Conservation (phyloP, 768 basidiomycete species). For the Mrakia blollopis region DNA sequence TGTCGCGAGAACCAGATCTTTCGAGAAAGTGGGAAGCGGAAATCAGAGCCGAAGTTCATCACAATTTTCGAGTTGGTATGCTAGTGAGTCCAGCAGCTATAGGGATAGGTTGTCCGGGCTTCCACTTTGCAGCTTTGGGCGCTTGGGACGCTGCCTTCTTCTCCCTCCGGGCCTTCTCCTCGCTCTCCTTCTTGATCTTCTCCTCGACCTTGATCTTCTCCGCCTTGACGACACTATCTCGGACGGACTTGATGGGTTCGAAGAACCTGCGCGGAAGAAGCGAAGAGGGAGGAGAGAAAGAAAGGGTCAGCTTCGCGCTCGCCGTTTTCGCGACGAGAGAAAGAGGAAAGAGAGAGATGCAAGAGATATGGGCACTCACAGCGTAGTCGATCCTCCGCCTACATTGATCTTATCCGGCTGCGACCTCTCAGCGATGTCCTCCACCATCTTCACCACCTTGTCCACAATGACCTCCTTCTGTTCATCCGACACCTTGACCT, state of each 20-base stretch:
- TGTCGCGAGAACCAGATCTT: not conserved
- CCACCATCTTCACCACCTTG: not conserved
- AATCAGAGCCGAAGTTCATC: not conserved
- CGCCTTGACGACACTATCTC: not conserved
- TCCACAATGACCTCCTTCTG: not conserved
- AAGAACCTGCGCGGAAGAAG: not conserved
- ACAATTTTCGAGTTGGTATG: not conserved
- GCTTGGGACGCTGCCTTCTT: not conserved
- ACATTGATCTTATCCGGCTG: not conserved
- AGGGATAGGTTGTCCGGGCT: conserved; percentile 6
- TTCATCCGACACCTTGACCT: not conserved
- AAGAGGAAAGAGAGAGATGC: not conserved
- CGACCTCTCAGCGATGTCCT: not conserved
- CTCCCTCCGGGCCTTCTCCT: not conserved
- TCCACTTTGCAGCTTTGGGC: not conserved
- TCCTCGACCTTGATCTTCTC: conserved; percentile 3
- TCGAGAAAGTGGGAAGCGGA: not conserved
- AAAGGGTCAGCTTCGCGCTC: not conserved
- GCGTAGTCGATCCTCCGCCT: not conserved
- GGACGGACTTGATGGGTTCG: not conserved
- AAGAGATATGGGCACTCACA: not conserved
- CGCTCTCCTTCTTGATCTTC: not conserved
- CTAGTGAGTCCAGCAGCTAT: not conserved
- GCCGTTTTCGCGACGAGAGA: not conserved
- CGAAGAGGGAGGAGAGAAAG: not conserved